Evolutionary conservation across 2,329 filamentous ascomycete genomes (phyloP).

Genomic region (Akanthomyces lecanii): DNA sequence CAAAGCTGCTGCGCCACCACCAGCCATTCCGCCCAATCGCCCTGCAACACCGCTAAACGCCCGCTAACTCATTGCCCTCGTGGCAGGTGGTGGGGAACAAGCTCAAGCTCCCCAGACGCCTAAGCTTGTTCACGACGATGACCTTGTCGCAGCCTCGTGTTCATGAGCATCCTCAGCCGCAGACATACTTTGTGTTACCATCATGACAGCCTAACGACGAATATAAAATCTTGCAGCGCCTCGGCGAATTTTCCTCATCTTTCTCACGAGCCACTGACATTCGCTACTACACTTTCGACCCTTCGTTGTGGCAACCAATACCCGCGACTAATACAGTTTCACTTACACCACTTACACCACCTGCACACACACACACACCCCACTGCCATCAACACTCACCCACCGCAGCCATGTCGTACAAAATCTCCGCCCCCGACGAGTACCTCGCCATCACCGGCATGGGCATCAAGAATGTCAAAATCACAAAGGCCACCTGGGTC

Average conservation of each 20-base stretch:
- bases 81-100: neutral
- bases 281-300: neutral
- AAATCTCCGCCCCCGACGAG: slow-evolving; percentile 69
- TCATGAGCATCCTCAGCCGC: neutral
- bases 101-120: neutral
- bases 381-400: neutral
- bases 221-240: neutral
- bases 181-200: neutral
- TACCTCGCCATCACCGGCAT: slow-evolving; percentile 86
- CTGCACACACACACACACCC: neutral
- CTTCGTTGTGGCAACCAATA: neutral
- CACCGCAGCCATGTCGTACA: slow-evolving; percentile 53
- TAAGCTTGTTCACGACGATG: neutral
- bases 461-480: slow-evolving; percentile 67
- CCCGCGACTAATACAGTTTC: slow-evolving; percentile 4
- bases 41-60: neutral
- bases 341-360: neutral
- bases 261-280: neutral
- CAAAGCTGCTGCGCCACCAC: neutral
- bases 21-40: neutral
- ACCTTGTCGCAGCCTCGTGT: neutral
- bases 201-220: too few relatives aligned
- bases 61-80: neutral
- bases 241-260: neutral
- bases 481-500: slow-evolving; percentile 73